A percentile compares a stretch with the other conserved stretches of the same genome.
Conservation (phyloP, 164 flowering plant genomes). For the Magnolia sinica region DNA sequence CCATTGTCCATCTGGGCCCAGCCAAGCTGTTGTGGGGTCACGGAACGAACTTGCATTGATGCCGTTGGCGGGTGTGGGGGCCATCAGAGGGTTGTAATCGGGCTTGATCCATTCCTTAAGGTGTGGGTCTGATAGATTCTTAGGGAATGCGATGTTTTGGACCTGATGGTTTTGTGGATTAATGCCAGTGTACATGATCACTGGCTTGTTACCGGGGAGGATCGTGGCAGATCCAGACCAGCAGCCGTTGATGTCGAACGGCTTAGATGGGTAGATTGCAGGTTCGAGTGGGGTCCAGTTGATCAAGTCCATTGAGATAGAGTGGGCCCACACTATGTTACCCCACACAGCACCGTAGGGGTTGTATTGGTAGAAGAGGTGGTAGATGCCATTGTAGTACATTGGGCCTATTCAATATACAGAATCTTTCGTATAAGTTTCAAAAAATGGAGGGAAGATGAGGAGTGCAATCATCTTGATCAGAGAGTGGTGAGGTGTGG, state of each 20-base stretch:
- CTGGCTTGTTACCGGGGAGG: conserved; percentile 39
- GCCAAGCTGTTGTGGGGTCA: conserved; percentile 52
- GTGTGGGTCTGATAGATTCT: conserved; percentile 39
- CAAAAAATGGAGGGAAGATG: background rate
- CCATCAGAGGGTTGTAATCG: conserved; percentile 37
- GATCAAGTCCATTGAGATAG: conserved; percentile 43
- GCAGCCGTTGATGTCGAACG: conserved; percentile 39
- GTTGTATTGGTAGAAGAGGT: conserved; percentile 43
- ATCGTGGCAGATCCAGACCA: conserved; percentile 58
- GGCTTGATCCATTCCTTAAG: conserved; percentile 45
- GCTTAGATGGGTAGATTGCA: conserved; percentile 34
- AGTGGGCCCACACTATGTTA: conserved; percentile 55
- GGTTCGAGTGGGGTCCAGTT: conserved; percentile 40
- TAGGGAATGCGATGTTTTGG: conserved; percentile 46
- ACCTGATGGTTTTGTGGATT: conserved; percentile 26
- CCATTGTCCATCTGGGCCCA: conserved; percentile 51
- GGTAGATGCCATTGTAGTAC: conserved; percentile 36
- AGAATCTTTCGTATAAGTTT: background rate
- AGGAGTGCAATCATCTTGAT: background rate
- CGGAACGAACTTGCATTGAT: conserved; percentile 31
- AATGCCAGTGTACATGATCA: conserved; percentile 47
- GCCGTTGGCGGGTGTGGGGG: conserved; percentile 11
- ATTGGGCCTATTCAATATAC: conserved; percentile 26
- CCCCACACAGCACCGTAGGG: conserved; percentile 46
- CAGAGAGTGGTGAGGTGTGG: no score